Evolutionary conservation across 495 filamentous ascomycete genomes (phyloP).

Genomic region (Aspergillus kassunensis): DNA sequence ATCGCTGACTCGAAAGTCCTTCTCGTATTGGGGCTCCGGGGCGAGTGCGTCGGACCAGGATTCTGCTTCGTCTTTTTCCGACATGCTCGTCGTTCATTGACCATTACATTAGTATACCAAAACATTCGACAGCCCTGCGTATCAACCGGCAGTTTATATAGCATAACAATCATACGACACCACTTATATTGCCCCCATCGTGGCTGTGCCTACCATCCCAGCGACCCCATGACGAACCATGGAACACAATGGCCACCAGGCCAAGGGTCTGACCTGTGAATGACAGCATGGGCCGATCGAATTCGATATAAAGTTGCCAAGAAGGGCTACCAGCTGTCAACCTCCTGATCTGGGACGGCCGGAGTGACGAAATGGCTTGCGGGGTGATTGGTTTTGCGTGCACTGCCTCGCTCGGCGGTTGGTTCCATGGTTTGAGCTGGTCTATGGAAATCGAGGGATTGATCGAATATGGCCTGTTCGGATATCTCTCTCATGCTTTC

Average conservation of each 20-base stretch:
- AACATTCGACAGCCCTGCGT: too few species aligned
- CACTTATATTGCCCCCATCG: not conserved
- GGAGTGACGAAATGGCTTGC: not conserved
- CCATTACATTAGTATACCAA: too few species aligned
- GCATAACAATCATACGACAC: not conserved
- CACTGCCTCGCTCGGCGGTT: not conserved
- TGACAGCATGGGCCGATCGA: too few species aligned
- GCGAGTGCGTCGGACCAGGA: not conserved
- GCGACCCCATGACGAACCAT: not conserved
- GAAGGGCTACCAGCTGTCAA: too few species aligned
- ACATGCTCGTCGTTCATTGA: not conserved
- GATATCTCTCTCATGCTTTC: too few species aligned
- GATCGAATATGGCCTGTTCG: too few species aligned
- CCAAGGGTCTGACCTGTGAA: not conserved
- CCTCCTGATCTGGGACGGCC: not conserved
- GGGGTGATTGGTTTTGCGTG: not conserved
- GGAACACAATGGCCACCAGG: not conserved
- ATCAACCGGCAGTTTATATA: too few species aligned
- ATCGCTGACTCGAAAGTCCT: conserved; percentile 66
- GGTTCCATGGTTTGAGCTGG: not conserved
- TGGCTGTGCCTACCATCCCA: not conserved
- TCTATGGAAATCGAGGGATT: too few species aligned
- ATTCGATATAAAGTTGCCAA: too few species aligned
- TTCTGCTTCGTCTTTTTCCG: conserved; percentile 1
- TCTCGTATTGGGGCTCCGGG: conserved; percentile 1